phyloP scores from a whole-genome alignment of 768 basidiomycete species.

The Termitomyces sp. region DNA sequence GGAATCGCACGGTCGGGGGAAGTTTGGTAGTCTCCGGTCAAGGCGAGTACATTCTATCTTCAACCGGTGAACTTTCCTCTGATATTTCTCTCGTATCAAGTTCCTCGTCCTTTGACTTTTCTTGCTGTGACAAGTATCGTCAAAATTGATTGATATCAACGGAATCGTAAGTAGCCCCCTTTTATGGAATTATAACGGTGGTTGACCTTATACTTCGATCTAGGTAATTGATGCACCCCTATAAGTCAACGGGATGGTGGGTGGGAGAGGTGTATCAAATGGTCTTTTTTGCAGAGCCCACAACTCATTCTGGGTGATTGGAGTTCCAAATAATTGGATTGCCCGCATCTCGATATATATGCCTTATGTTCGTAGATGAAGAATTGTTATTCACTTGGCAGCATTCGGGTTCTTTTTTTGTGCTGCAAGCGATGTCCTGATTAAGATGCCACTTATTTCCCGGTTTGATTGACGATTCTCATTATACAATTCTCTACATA shows the following conservation, averaged over 20 bases:
- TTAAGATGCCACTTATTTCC: neutral
- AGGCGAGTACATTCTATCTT: neutral
- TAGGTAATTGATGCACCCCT: neutral
- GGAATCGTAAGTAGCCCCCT: neutral
- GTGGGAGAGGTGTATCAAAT: neutral
- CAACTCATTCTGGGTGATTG: too few species aligned
- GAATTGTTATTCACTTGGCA: too few species aligned
- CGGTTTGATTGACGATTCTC: neutral
- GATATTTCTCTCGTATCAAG: neutral
- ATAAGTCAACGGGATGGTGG: conserved; percentile 1
- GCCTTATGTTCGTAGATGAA: neutral
- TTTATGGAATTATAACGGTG: neutral
- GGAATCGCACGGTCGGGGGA: neutral
- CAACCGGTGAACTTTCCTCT: neutral
- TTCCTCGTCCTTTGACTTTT: neutral
- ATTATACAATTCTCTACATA: neutral
- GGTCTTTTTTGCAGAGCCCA: neutral
- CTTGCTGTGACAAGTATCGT: neutral
- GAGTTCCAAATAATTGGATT: neutral
- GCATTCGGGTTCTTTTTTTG: too few species aligned
- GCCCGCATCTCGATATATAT: neutral
- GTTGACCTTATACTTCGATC: neutral
- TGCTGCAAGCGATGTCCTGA: too few species aligned
- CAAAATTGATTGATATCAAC: neutral
- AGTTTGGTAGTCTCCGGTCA: neutral